These are phyloP conservation scores for Panaeolus papilionaceus DNA, from an alignment of 768 basidiomycete species.

Conservation along the genomic window DNA sequence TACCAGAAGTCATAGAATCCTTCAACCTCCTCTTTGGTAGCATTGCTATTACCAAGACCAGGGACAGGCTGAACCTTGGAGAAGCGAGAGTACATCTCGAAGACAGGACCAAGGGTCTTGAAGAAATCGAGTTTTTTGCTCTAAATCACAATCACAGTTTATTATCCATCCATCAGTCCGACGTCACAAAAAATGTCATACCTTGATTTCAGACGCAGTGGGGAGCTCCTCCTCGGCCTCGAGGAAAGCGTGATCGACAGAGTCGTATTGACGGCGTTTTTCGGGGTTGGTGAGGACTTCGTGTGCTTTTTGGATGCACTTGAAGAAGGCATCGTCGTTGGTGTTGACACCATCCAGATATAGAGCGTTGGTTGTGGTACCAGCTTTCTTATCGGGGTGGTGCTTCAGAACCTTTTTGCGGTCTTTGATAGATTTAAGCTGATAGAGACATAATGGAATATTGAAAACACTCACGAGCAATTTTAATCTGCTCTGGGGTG, in stretches of 20 bases:
- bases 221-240: constrained; percentile 83
- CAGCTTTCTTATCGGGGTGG: constrained; percentile 94
- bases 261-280: constrained; percentile 94
- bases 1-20: constrained; percentile 99
- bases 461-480: constrained; percentile 80
- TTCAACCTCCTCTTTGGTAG: constrained; percentile 84
- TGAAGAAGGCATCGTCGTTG: constrained; percentile 99
- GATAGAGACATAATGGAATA: constrained; percentile 12
- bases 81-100: constrained; percentile 93
- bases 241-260: constrained; percentile 83
- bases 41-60: constrained; percentile 70
- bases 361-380: constrained; percentile 39
- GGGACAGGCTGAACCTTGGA: constrained; percentile 87
- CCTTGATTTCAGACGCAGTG: constrained; percentile 64
- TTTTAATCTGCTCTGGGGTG: constrained; percentile 90
- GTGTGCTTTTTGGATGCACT: constrained; percentile 98
- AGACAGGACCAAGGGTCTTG: constrained; percentile 77
- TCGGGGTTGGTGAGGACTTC: constrained; percentile 90
- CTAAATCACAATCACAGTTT: constrained; percentile 28
- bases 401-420: constrained; percentile 99
- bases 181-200: constrained; percentile 19
- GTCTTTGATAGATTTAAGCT: constrained; percentile 54
- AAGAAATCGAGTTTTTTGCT: constrained; percentile 71
- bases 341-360: constrained; percentile 65
- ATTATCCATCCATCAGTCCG: not conserved